Evolutionary conservation across 2,329 filamentous ascomycete genomes (phyloP), one percentile per base, ranked within the genome.

Genomic region (Alternaria ethzedia): DNA sequence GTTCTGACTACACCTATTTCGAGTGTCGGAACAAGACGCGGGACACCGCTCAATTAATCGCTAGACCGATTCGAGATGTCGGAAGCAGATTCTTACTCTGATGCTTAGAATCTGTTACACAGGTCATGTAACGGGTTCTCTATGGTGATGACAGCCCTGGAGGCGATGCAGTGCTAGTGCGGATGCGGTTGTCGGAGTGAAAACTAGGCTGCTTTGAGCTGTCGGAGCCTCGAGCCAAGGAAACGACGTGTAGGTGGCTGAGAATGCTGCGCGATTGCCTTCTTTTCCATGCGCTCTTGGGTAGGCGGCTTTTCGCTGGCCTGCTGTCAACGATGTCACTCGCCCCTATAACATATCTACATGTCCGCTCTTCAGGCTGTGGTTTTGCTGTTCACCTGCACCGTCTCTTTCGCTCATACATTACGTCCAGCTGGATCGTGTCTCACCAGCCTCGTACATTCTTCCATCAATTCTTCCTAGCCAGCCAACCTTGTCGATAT

Each of bases 261-360:
- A 41, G 36, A 17, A 17, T 6, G 36, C 36, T 41, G 36, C 36
- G 15, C 36, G 9, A 0, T 17, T 1, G n/a, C 36, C 36, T 6
- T 41, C 9, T 17, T 17, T 17, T 11, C 9, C 36, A 17, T 41
- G 36, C 36, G 36, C 36, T 0, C 36, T 41, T 9, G 2, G 15
- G 4, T 4, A 5, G 8, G 15, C 0, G 2, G 15, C 7, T 5
- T 5, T 0, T 5, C 8, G 1, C 15, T n/a, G 32, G 8, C 2
- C 32, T 41, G 15, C 32, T 41, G 8, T 41, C 0, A 3, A 41
- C 36, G 9, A 41, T 17, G 5, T 41, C 9, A n/a, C 36, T 41
- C n/a, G 3, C 15, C 17, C n/a, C 9, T 17, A 4, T 41, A 41
- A 41, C 0, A 41, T 41, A n/a, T 41, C 3, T 41, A 0, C 1